Base-by-base conservation (phyloP, 73 alveolate genomes). In the Stentor coeruleus region DNA sequence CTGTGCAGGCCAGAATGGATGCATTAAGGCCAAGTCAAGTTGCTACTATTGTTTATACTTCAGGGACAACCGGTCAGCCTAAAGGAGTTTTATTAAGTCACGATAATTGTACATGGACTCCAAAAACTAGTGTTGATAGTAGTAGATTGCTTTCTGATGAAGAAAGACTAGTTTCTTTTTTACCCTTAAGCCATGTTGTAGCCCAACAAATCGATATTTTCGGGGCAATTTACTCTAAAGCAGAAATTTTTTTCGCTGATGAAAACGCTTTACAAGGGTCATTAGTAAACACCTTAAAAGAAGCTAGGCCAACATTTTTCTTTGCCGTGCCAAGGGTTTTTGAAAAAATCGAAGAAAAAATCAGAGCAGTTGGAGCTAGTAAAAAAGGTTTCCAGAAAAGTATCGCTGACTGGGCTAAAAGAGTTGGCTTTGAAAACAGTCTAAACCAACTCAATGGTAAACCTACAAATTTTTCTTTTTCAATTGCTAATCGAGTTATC, bases 1-100 rank as follows among this genome's bases (percentile, higher is more conserved):
- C 28, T 1, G 39, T 57, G 31, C 20, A 6, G 4, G 74, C 6
- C 0, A 15, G 87, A 28, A 66, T 59, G 87, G 39, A 59, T 35
- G 55, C 58, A 31, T 26, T 59, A 55, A 83, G 77, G 31, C 97
- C 98, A 15, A 95, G 94, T 39, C 76, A 81, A 41, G 89, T 95
- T 85, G 89, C 90, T 31, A 89, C 95, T 33, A 72, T 93, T 3
- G 92, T 91, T 40, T 94, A 94, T 88, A 94, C 98, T 6, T 84
- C 94, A 31, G 98, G 98, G 58, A 94, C 98, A 35, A 94, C 98
- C 28, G 97, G 98, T 3, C 81, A 74, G 77, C 97, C 97, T 20
- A 91, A 91, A 76, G 98, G 98, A 35, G 98, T 94, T 35, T 90
- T 94, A 96, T 90, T 94, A 2, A 84, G 96, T 20, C 97, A 94